Conservation (phyloP, 768 basidiomycete species). For the Sporobolomyces roseus region DNA sequence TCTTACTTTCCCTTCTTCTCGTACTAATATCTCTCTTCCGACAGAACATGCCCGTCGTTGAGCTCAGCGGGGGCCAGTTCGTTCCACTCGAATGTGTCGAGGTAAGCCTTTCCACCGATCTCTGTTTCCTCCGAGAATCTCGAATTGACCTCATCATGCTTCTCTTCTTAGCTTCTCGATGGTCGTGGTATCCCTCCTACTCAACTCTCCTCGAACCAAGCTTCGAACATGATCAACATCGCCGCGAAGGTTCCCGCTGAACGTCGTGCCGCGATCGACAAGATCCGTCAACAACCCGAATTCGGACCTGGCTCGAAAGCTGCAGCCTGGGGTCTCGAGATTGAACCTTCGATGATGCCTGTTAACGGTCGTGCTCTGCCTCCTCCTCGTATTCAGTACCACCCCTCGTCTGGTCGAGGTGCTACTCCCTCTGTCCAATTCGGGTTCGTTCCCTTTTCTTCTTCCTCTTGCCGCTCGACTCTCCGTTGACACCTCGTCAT, state of each 20-base stretch:
- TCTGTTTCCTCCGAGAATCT: background rate
- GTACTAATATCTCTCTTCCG: background rate
- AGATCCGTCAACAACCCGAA: conserved; percentile 21
- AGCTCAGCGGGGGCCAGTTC: conserved; percentile 24
- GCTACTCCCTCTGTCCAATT: conserved; percentile 9
- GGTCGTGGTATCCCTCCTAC: conserved; percentile 29
- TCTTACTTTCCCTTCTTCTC: background rate
- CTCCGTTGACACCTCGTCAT: no score
- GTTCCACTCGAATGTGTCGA: conserved; percentile 37
- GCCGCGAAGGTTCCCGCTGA: conserved; percentile 29
- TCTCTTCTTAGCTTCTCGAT: conserved; percentile 17
- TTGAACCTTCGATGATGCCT: conserved; percentile 10
- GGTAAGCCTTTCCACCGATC: background rate
- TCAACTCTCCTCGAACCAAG: conserved; percentile 20
- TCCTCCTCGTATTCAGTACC: conserved; percentile 25
- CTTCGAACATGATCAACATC: conserved; percentile 29
- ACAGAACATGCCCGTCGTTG: conserved; percentile 22
- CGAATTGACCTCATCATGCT: background rate
- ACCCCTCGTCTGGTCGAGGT: background rate
- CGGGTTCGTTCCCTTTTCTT: conserved; percentile 1
- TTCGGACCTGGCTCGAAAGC: conserved; percentile 14
- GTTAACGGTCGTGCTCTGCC: conserved; percentile 15
- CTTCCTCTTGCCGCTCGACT: no score
- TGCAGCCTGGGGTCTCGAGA: conserved; percentile 25
- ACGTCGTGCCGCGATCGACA: conserved; percentile 29